Percentiles rank a stretch among this genome's conserved stretches.
These are phyloP conservation scores for Astrocystis sublimbata DNA, from an alignment of 495 filamentous ascomycete genomes.

Conservation along the genomic window DNA sequence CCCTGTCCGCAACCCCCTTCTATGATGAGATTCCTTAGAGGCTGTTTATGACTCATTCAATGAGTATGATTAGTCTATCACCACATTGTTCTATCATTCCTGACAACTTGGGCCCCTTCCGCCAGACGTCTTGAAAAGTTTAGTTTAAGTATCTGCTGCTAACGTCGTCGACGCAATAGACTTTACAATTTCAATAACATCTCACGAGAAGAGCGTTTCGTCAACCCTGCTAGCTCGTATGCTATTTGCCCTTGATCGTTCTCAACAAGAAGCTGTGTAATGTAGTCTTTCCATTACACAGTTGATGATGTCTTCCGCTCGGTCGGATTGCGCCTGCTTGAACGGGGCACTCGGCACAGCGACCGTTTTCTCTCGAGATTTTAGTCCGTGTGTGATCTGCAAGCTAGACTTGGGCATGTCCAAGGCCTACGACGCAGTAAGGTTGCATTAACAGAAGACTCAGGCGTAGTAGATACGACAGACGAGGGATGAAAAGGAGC, in stretches of 20 bases:
- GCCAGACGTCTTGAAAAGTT: neutral
- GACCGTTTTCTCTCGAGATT: slow-evolving; percentile 62
- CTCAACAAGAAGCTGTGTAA: neutral
- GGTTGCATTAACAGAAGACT: neutral
- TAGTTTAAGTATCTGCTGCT: neutral
- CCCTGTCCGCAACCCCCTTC: slow-evolving; percentile 1
- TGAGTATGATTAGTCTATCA: slow-evolving; percentile 46
- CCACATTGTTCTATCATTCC: slow-evolving; percentile 49
- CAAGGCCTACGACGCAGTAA: slow-evolving; percentile 45
- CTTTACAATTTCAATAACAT: neutral
- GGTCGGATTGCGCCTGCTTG: slow-evolving; percentile 22
- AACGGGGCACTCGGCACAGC: slow-evolving; percentile 34
- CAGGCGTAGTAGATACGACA: neutral
- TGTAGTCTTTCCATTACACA: slow-evolving; percentile 28
- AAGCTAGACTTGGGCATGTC: slow-evolving; percentile 64
- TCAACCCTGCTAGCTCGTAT: no score
- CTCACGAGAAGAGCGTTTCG: no score
- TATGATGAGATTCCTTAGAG: slow-evolving; percentile 36
- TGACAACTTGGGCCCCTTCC: slow-evolving; percentile 27
- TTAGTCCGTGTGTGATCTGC: slow-evolving; percentile 62
- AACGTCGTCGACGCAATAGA: neutral
- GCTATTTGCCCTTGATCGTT: neutral
- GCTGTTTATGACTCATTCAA: slow-evolving; percentile 52
- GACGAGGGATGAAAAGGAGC: neutral
- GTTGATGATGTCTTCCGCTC: slow-evolving; percentile 24